Percentiles rank a stretch among this genome's conserved stretches.
Conservation (phyloP, 768 basidiomycete species). For the Kwoniella shandongensis region DNA sequence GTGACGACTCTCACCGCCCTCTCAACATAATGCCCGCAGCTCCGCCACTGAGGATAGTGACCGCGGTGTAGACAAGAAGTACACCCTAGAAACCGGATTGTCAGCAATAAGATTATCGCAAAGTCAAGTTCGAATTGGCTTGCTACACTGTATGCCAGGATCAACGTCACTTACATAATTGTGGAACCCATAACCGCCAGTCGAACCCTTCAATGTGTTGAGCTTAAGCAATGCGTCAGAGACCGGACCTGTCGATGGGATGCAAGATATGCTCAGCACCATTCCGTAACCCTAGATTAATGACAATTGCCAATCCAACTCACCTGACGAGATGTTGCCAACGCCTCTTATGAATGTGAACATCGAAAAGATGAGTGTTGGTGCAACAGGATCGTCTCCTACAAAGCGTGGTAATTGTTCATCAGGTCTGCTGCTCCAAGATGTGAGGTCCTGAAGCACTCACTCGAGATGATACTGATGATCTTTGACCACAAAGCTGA, state of each 20-base stretch:
- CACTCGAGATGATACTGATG: constrained; percentile 39
- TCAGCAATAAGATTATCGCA: no score
- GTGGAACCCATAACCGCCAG: constrained; percentile 44
- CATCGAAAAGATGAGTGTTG: constrained; percentile 34
- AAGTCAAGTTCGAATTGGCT: no score
- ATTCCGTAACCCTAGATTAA: no score
- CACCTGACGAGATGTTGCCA: constrained; percentile 45
- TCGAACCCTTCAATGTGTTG: constrained; percentile 22
- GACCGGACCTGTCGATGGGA: constrained; percentile 33
- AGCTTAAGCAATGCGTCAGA: constrained; percentile 41
- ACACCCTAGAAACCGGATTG: constrained; percentile 3
- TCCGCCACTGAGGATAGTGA: constrained; percentile 34
- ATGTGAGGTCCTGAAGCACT: no score
- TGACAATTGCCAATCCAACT: no score
- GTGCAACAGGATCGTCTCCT: constrained; percentile 40
- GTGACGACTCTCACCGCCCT: neutral
- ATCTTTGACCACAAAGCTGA: constrained; percentile 42
- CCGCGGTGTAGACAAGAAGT: constrained; percentile 36
- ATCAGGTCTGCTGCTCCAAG: no score
- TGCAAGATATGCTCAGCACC: constrained; percentile 1
- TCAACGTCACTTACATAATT: constrained; percentile 46
- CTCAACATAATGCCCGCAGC: constrained; percentile 10
- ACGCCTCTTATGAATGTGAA: constrained; percentile 43
- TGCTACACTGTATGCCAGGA: no score
- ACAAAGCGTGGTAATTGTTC: no score